These are phyloP conservation scores for Pythium insidiosum DNA, from an alignment of 352 stramenopile genomes.

Conservation along the genomic window DNA sequence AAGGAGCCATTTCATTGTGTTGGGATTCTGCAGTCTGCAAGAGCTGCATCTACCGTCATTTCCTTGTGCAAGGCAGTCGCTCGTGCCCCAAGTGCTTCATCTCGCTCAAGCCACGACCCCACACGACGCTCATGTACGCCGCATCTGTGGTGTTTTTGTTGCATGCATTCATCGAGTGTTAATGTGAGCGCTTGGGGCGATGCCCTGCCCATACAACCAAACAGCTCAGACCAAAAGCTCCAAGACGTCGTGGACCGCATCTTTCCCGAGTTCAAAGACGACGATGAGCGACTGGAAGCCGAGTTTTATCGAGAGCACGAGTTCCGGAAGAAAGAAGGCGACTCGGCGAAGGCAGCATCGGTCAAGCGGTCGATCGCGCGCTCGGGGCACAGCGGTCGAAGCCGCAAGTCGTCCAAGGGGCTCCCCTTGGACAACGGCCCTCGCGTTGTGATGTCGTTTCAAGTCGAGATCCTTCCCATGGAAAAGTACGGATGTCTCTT, in stretches of 20 bases:
- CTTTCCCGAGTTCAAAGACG: conserved; percentile 54
- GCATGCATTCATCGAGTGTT: too few relatives aligned
- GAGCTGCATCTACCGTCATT: conserved; percentile 77
- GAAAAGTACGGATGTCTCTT: too few relatives aligned
- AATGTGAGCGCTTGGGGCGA: too few relatives aligned
- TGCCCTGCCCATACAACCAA: too few relatives aligned
- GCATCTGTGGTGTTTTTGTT: too few relatives aligned
- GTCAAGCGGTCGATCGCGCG: neutral
- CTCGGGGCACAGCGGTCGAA: too few relatives aligned
- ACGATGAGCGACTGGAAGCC: conserved; percentile 33
- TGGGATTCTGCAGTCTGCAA: conserved; percentile 57
- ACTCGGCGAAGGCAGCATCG: conserved; percentile 2
- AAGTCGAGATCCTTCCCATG: too few relatives aligned
- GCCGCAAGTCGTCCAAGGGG: too few relatives aligned
- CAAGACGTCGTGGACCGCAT: conserved; percentile 70
- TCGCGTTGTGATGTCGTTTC: too few relatives aligned
- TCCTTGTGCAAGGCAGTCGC: conserved; percentile 47
- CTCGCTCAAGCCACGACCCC: conserved; percentile 39
- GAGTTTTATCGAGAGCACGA: conserved; percentile 58
- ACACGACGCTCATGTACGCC: conserved; percentile 55
- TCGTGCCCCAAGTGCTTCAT: conserved; percentile 57
- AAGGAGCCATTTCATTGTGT: neutral
- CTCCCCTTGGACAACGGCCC: too few relatives aligned
- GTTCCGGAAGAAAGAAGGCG: conserved; percentile 35
- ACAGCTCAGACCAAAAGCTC: conserved; percentile 60